These are phyloP conservation scores for grape (Vitis vinifera) DNA, from an alignment of 164 flowering plant genomes.

Conservation along the genomic window ASM3070453v1 NC_081823.1:1542501-1543000, in stretches of 20 bases:
- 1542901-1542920: too few species aligned
- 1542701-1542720: neutral
- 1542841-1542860: neutral
- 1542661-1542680: neutral
- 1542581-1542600: slow-evolving; percentile 19
- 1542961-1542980: too few species aligned
- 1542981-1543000: too few species aligned
- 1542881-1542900: neutral
- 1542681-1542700: neutral
- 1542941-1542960: too few species aligned
- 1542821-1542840: neutral
- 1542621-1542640: slow-evolving; percentile 24
- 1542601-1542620: slow-evolving; percentile 31
- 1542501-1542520: slow-evolving; percentile 15
- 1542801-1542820: neutral
- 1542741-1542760: neutral
- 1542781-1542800: neutral
- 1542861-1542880: neutral
- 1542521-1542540: slow-evolving; percentile 9
- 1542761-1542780: neutral
- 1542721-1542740: neutral
- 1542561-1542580: neutral
- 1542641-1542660: neutral
- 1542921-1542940: too few species aligned
- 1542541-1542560: neutral